Evolutionary conservation across 495 filamentous ascomycete species (phyloP).

Genomic region (Daldinia loculata): DNA sequence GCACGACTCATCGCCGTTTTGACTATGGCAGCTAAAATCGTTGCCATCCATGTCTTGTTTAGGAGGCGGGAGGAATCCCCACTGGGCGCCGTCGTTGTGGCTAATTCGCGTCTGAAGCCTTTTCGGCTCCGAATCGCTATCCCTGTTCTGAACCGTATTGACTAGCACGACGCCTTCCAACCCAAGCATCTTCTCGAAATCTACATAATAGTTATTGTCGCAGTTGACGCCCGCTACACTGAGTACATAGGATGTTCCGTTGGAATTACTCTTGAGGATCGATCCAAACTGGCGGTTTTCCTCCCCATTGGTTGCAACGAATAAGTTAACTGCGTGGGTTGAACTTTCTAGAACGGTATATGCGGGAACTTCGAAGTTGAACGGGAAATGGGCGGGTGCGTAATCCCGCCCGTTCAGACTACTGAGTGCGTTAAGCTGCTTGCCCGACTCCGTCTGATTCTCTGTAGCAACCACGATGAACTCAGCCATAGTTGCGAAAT

Average conservation of each 20-base stretch:
- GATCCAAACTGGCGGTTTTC: slow-evolving; percentile 75
- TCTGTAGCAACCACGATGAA: slow-evolving; percentile 90
- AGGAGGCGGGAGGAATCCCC: slow-evolving; percentile 76
- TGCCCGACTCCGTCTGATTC: slow-evolving; percentile 60
- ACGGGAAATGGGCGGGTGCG: slow-evolving; percentile 84
- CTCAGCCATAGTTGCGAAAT: slow-evolving; percentile 92
- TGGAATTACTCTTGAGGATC: slow-evolving; percentile 97
- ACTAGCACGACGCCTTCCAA: slow-evolving; percentile 89
- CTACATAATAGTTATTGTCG: slow-evolving; percentile 77
- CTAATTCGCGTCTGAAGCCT: slow-evolving; percentile 88
- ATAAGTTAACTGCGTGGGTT: slow-evolving; percentile 90
- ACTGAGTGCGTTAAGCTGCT: slow-evolving; percentile 74
- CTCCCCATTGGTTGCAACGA: slow-evolving; percentile 76
- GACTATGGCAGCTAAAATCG: slow-evolving; percentile 69
- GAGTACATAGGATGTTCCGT: slow-evolving; percentile 91
- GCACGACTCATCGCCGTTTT: slow-evolving; percentile 68
- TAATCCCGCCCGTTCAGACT: slow-evolving; percentile 85
- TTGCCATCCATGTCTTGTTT: slow-evolving; percentile 73
- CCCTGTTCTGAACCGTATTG: slow-evolving; percentile 81
- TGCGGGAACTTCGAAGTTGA: slow-evolving; percentile 75
- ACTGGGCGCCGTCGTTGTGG: slow-evolving; percentile 93
- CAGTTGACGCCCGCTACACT: slow-evolving; percentile 81
- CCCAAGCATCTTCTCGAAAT: slow-evolving; percentile 94
- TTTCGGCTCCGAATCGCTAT: slow-evolving; percentile 72
- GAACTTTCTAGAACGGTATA: slow-evolving; percentile 95